Percentiles rank a stretch among this genome's conserved stretches.
Evolutionary conservation across 495 filamentous ascomycete genomes (phyloP).

Genomic region (Poronia punctata): DNA sequence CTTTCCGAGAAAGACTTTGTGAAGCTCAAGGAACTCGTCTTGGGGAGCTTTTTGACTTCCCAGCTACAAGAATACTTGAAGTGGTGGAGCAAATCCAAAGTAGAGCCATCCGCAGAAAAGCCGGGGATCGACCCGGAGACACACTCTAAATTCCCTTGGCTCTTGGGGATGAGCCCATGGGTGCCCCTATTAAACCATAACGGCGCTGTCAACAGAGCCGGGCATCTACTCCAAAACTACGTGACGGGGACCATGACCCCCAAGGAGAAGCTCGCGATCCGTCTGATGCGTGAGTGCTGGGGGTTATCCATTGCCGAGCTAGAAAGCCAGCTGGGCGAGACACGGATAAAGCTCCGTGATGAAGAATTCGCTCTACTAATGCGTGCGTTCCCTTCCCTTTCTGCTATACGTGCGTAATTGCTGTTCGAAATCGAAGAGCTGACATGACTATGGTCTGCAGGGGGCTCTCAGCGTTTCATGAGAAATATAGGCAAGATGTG

Average conservation of each 20-base stretch:
- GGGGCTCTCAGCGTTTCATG: constrained; percentile 29
- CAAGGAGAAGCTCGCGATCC: constrained; percentile 31
- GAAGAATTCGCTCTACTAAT: constrained; percentile 31
- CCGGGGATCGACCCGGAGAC: not conserved
- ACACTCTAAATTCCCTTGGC: constrained; percentile 18
- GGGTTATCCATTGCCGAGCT: constrained; percentile 24
- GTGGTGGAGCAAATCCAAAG: not conserved
- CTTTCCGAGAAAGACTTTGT: constrained; percentile 31
- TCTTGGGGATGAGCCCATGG: constrained; percentile 25
- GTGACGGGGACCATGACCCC: constrained; percentile 11
- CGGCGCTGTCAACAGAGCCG: not conserved
- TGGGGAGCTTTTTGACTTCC: constrained; percentile 32
- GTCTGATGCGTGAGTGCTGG: constrained; percentile 38
- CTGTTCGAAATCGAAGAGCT: not conserved
- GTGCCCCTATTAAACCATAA: constrained; percentile 15
- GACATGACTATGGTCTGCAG: constrained; percentile 13
- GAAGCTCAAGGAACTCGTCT: constrained; percentile 28
- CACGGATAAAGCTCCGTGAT: constrained; percentile 22
- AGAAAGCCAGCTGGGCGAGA: constrained; percentile 24
- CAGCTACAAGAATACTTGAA: constrained; percentile 38
- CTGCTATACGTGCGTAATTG: not conserved
- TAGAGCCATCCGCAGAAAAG: not conserved
- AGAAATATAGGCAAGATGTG: constrained; percentile 19
- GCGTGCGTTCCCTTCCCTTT: constrained; percentile 15
- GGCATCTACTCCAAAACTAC: constrained; percentile 21